Evolutionary conservation across 2,329 filamentous ascomycete species (phyloP), one percentile per base, ranked within the genome.

Genomic region (Cladorrhinum sp.): DNA sequence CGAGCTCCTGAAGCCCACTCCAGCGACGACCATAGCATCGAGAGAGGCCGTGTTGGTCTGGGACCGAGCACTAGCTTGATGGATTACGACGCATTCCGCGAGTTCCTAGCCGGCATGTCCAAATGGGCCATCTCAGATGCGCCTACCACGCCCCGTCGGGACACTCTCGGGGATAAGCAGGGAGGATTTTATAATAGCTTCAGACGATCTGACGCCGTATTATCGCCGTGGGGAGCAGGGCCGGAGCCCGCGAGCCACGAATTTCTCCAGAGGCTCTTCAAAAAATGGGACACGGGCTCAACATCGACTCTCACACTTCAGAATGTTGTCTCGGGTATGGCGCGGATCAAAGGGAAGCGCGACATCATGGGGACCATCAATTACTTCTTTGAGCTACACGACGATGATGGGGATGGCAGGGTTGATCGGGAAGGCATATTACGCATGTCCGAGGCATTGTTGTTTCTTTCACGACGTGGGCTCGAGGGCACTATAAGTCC

Each of bases 311-410:
- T 99, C 64, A 96, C 88, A 18, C 78, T 99, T 55, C 92, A 96
- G 70, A 91, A 98, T 68, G 92, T 99, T 2, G 95, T 98, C 4
- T 89, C 89, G 18, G 95, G 95, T 0, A 80, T 99, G 51, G 93
- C 94, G 1, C 86, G 90, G 14, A 91, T 99, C 70, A 98, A 96
- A 74, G 94, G 95, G 8, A 92, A 90, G 59, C 88, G 89, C 52
- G 95, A 99, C 74, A 97, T 99, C 66, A 97, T 99, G 94, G 91
- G 91, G 28, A 95, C 91, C 61, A 98, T 99, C 71, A 95, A 88
- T 62, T 98, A 98, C 76, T 98, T 99, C 74, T 99, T 99, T 69
- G 91, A 97, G 70, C 84, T 99, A 0, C 97, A 98, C 73, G 95
- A 99, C 72, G 94, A 99, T 66, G 89, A 94, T 69, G 85, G 87